Base-by-base conservation (phyloP, 2,329 filamentous ascomycete species). In the Arachnomyces sp. region DNA sequence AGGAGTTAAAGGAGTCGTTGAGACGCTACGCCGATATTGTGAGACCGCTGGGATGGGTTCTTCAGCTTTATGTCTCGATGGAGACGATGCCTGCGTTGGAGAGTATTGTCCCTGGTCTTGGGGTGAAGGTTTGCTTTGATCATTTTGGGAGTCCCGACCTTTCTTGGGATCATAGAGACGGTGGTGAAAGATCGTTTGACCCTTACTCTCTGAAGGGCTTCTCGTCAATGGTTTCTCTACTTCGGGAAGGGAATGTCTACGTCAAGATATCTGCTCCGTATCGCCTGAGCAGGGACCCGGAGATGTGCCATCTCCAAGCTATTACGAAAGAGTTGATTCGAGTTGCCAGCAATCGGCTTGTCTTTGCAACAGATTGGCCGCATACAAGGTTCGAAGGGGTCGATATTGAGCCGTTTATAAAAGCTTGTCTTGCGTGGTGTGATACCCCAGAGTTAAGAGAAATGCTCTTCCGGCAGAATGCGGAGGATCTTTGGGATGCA, bases 301-400 rank as follows among this genome's bases (percentile, higher is more conserved):
- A 66, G 15, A 62, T 71, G 43, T 59, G 57, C 18, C 64, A 73
- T 34, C 47, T 76, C 3, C 66, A 72, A 38, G 63, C 64, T 2
- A 56, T 80, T 30, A 68, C 66, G 7, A 58, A 54, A 11, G 70
- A 77, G 48, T 56, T 79, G 6, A 48, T 79, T 28, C 54, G 55
- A 3, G 55, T 66, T 3, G 69, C 65, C 8, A 63, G 63, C 2
- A 56, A 65, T 15, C 61, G 67, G 12, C 61, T 76, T 7, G 67
- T 80, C 0, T 81, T 77, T 54, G 76, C 74, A 1, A 77, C 74
- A 0, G 77, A 81, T 49, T 81, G 77, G 77, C 77, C 77, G 14
- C 76, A 81, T 54, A 81, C 78, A 2, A 64, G 77, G 9, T 80
- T 74, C 43, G 72, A 77, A 15, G 70, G 70, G 2, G 48, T 77